These are phyloP conservation scores for Kandelia obovata DNA, from an alignment of 345 rosid genomes.

Conservation along the genomic window DNA sequence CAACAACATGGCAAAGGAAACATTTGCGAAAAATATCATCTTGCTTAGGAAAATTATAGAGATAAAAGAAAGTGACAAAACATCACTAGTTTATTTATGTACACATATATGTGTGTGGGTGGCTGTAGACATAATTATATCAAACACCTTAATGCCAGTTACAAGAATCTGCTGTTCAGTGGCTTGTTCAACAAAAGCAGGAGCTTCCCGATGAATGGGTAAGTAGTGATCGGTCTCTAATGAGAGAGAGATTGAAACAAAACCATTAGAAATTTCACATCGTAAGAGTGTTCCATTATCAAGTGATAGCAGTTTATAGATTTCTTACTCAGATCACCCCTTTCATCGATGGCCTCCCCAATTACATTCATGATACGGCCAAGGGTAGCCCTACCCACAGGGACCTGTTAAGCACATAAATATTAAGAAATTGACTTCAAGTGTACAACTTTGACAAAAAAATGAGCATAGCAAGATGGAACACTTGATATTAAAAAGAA, in stretches of 20 bases:
- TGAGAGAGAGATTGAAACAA: conserved; percentile 7
- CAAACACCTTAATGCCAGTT: conserved; percentile 84
- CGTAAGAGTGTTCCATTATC: not conserved
- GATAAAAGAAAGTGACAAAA: not conserved
- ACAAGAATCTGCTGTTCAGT: conserved; percentile 94
- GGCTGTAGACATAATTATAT: not conserved
- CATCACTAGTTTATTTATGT: too few species aligned
- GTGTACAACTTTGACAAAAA: not conserved
- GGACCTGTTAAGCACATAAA: conserved; percentile 45
- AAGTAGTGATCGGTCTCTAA: conserved; percentile 83
- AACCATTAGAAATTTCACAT: not conserved
- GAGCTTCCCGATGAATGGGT: conserved; percentile 98
- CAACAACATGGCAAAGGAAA: too few species aligned
- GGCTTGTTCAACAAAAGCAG: conserved; percentile 87
- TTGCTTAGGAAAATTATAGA: not conserved
- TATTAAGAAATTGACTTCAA: not conserved
- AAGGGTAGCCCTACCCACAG: conserved; percentile 94
- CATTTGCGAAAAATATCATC: too few species aligned
- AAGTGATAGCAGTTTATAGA: not conserved
- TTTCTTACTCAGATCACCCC: conserved; percentile 75
- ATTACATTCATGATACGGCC: conserved; percentile 97
- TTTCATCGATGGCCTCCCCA: conserved; percentile 92
- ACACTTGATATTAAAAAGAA: too few species aligned
- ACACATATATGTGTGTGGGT: too few species aligned
- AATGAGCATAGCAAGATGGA: not conserved